A percentile compares a stretch with the other conserved stretches of the same genome.
Conservation (phyloP, 2,329 filamentous ascomycete genomes). For the Lecanicillium sp. region DNA sequence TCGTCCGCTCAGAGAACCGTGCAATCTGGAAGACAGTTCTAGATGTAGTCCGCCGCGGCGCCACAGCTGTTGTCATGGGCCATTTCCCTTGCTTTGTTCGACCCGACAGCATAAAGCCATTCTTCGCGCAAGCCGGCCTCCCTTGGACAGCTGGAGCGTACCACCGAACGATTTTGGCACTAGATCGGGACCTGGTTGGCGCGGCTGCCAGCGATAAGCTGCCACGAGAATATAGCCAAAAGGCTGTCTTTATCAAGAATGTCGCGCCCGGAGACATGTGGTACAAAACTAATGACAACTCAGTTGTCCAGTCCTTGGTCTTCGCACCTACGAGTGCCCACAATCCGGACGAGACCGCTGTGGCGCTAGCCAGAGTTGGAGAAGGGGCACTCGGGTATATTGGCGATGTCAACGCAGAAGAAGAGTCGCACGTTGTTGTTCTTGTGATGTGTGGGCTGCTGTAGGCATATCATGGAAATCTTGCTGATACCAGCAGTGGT, state of each 20-base stretch:
- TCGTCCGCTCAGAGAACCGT: conserved; percentile 4
- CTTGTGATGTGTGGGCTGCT: conserved; percentile 21
- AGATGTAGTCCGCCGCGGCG: conserved; percentile 10
- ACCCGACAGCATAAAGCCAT: conserved; percentile 4
- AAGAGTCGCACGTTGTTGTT: conserved; percentile 15
- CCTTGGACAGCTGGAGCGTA: conserved; percentile 15
- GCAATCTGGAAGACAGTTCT: conserved; percentile 12
- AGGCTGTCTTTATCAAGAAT: no score
- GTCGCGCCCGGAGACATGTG: no score
- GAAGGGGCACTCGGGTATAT: conserved; percentile 20
- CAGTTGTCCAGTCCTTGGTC: no score
- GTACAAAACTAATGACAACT: no score
- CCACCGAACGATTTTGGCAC: no score
- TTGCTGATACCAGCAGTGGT: no score
- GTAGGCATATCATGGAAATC: no score
- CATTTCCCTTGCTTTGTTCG: conserved; percentile 11
- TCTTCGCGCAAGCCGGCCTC: conserved; percentile 15
- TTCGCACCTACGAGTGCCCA: conserved; percentile 1
- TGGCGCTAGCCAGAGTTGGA: conserved; percentile 18
- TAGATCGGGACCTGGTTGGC: no score
- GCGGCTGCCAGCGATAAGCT: no score
- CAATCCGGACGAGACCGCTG: conserved; percentile 14
- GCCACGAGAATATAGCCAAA: no score
- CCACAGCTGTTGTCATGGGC: conserved; percentile 12
- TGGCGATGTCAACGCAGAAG: conserved; percentile 20